Conservation (phyloP, 129 eudicot species). For the Apium graveolens region DNA sequence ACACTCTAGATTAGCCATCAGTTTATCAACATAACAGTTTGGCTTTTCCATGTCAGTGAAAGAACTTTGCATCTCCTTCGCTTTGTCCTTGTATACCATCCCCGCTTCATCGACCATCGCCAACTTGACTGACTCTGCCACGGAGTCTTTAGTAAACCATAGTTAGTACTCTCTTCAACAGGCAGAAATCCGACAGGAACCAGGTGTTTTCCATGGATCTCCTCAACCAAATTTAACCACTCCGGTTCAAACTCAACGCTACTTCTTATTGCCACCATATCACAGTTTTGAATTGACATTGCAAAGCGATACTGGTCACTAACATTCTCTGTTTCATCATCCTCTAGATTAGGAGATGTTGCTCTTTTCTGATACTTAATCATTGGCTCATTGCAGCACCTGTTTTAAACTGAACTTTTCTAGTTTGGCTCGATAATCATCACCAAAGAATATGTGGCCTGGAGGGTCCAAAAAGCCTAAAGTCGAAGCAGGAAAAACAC, state of each 20-base stretch:
- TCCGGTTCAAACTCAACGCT: slow-evolving; percentile 13
- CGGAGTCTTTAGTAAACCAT: too few relatives aligned
- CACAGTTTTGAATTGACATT: background rate
- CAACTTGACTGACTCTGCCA: too few relatives aligned
- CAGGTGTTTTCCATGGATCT: slow-evolving; percentile 9
- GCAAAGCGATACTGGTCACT: background rate
- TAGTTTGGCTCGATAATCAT: background rate
- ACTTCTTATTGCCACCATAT: background rate
- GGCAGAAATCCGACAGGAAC: too few relatives aligned
- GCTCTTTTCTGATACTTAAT: background rate
- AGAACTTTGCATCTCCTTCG: too few relatives aligned
- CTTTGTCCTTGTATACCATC: too few relatives aligned
- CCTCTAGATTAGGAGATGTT: background rate
- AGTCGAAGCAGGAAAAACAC: background rate
- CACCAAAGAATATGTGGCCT: background rate
- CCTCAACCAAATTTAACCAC: slow-evolving; percentile 6
- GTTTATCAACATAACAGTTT: too few relatives aligned
- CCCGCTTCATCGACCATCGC: too few relatives aligned
- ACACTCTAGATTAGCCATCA: too few relatives aligned
- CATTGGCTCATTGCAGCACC: background rate
- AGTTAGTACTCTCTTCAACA: too few relatives aligned
- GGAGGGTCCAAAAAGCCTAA: background rate
- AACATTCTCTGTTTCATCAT: background rate
- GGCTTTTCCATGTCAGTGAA: too few relatives aligned
- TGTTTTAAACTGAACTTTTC: slow-evolving; percentile 8